Base-by-base conservation (phyloP, 2,329 filamentous ascomycete genomes). In the Ascochyta lentis region DNA sequence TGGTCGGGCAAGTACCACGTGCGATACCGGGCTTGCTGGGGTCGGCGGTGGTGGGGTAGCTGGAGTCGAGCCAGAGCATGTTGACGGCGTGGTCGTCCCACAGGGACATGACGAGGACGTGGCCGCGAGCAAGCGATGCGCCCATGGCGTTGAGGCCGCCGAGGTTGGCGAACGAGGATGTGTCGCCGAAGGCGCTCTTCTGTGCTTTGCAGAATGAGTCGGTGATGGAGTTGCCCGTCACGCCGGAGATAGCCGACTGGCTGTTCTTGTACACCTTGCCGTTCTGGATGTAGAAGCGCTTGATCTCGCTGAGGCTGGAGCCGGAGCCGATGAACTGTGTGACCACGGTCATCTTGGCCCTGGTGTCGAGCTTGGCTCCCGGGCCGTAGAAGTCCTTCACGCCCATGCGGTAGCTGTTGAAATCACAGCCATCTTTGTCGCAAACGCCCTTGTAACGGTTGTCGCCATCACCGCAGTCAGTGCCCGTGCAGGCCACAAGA, bases 51-150 rank as follows among this genome's bases (percentile, higher is more conserved):
- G 79, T 78, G 44, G 88, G 87, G 79, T 84, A 89, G 71, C 78
- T 83, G 58, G 83, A 84, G 79, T 91, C 89, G 66, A 92, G 83
- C 89, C 89, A 91, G 67, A 89, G 83, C 88, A 91, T 91, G 77
- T 88, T 82, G 68, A 84, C 77, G 56, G 83, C 75, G 76, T 89
- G 83, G 77, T 90, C 88, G 69, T 89, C 85, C 81, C 82, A 84
- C 56, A 87, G 76, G 23, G 79, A 82, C 79, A 89, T 81, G 63
- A 88, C 86, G 13, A 89, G 80, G 34, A 88, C 86, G 84, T 89
- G 86, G 33, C 85, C 86, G 29, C 79, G 65, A 6, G 73, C 70
- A 37, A 89, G 75, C 23, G 84, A 86, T 1, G 77, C 70, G 59
- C 81, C 80, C 81, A 89, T 85, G 38, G 74, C 75, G 6, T 77